A percentile compares a stretch with the other conserved stretches of the same genome.
These are phyloP conservation scores for Phallus indusiatus DNA, from an alignment of 768 basidiomycete species.

Conservation along the genomic window DNA sequence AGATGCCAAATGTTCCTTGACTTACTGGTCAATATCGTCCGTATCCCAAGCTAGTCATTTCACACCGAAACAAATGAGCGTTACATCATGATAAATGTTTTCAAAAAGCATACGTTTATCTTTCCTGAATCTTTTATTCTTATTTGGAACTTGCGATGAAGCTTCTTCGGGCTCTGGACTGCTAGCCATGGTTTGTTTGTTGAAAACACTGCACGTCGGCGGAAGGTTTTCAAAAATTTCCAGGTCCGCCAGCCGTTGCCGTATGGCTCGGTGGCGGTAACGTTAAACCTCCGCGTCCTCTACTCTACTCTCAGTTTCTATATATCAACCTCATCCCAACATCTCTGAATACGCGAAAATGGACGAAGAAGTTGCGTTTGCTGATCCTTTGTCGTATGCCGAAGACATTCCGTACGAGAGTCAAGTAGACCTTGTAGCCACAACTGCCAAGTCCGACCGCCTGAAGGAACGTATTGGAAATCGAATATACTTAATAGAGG, in stretches of 20 bases:
- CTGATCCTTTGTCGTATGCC: conserved; percentile 41
- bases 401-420: conserved; percentile 48
- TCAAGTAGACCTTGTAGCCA: conserved; percentile 21
- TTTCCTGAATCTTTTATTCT: conserved; percentile 86
- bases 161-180: conserved; percentile 20
- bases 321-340: too few species aligned
- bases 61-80: conserved; percentile 12
- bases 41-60: conserved; percentile 87
- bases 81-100: not conserved
- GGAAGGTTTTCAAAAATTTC: not conserved
- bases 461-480: conserved; percentile 45
- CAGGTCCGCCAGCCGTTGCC: not conserved
- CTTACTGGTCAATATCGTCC: conserved; percentile 97
- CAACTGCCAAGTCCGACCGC: not conserved
- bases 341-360: not conserved
- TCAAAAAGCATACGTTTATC: conserved; percentile 71
- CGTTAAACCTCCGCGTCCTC: conserved; percentile 7
- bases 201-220: not conserved
- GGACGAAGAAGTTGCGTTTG: conserved; percentile 7
- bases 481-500: conserved; percentile 68
- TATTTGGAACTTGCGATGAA: conserved; percentile 41
- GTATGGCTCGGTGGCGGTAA: not conserved
- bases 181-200: too few species aligned
- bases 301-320: conserved; percentile 4
- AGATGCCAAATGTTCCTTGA: conserved; percentile 2